Base-by-base conservation (phyloP, 2,329 filamentous ascomycete species). In the Arthrobotrys entomopaga region DNA sequence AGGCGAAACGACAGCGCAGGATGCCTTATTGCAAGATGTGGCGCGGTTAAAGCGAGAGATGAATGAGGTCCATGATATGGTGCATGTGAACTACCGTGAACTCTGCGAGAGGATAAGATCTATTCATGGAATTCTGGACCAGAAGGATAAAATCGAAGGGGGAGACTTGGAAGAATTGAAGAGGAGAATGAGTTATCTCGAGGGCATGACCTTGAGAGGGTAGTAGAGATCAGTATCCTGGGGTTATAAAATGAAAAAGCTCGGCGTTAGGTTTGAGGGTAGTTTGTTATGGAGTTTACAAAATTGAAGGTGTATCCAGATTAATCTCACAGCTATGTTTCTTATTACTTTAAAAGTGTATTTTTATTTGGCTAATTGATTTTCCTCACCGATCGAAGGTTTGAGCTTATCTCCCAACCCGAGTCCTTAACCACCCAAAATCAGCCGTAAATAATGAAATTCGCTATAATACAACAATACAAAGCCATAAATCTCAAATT, bases 71-170 rank as follows among this genome's bases (percentile, higher is more conserved):
- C 56, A 49, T 24, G 65, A 69, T 56, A 42, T 46, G 11, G 65
- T 61, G 2, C 54, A 56, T 48, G 43, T 69, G 22, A 69, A 69
- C 29, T 61, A 69, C 29, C 60, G 56, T 40, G 65, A 69, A 49
- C 40, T 61, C 10, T 40, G 24, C 16, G 65, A 60, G 56, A 54
- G 65, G 49, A 61, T 69, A 19, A 69, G 49, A 42, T 20, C 65
- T 40, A 56, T 69, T 13, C 65, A 69, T 56, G 29, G 40, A 1
- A 69, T 69, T 15, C 49, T 69, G 40, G 65, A 69, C 29, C 19
- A 40, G n/a, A 56, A 50, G 15, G 57, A 69, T 24, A 56, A 49
- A 4, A 56, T 67, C 8, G 57, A 46, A 11, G 57, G 65, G n/a
- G 19, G 49, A 26, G 65, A 69, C 15, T 42, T 69, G 49, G 38